These are phyloP conservation scores for Eutrema salsugineum DNA, from an alignment of 441 rosid genomes.

Conservation along the genomic window DNA sequence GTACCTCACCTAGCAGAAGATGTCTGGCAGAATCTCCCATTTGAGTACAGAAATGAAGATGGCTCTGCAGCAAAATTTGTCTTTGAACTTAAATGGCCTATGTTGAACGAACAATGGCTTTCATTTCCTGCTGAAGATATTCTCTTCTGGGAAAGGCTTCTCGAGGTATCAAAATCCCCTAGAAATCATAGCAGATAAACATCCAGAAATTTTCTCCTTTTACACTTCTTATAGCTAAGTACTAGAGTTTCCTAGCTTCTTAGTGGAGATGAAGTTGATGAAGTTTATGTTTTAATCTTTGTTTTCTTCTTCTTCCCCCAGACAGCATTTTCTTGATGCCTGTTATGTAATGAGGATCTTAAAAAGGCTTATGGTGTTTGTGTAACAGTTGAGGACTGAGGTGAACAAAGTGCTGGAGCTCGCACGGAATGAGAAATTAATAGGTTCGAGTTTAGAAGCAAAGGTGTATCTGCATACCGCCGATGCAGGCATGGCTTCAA, in stretches of 20 bases:
- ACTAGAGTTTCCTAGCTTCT: background rate
- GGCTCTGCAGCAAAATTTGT: slow-evolving; percentile 71
- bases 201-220: background rate
- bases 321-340: background rate
- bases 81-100: slow-evolving; percentile 94
- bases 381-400: slow-evolving; percentile 81
- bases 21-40: slow-evolving; percentile 95
- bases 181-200: background rate
- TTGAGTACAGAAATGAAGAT: slow-evolving; percentile 44
- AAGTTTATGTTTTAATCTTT: background rate
- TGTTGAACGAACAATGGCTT: slow-evolving; percentile 57
- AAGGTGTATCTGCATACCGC: slow-evolving; percentile 66
- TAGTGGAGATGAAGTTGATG: background rate
- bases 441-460: slow-evolving; percentile 95
- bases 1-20: slow-evolving; percentile 97
- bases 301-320: background rate
- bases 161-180: slow-evolving; percentile 53
- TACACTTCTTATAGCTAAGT: background rate
- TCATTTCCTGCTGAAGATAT: slow-evolving; percentile 65
- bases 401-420: slow-evolving; percentile 89
- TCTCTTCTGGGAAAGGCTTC: slow-evolving; percentile 75
- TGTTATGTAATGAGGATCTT: background rate
- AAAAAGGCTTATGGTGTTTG: background rate
- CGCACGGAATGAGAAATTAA: slow-evolving; percentile 79
- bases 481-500: slow-evolving; percentile 56